A percentile compares a stretch with the other conserved stretches of the same genome.
These are phyloP conservation scores for Cyclotella kingstonii DNA, from an alignment of 108 stramenopile species.

Conservation along the genomic window DNA sequence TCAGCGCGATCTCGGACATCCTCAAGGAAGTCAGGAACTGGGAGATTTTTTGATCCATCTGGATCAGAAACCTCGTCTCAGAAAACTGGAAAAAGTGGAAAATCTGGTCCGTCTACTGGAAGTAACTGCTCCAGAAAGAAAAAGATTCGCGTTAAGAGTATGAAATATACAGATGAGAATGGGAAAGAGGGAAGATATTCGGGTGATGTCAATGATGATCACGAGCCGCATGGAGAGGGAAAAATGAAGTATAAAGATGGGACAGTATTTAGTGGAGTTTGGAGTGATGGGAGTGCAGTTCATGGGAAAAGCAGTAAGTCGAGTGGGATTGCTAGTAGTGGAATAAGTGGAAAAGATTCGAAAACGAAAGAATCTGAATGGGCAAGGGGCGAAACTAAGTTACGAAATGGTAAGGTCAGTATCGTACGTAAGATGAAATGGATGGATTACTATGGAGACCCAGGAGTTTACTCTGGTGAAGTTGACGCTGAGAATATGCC, in stretches of 20 bases:
- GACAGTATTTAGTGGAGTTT: constrained; percentile 28
- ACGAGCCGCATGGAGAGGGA: constrained; percentile 41
- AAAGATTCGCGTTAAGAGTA: constrained; percentile 46
- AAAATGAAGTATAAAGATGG: constrained; percentile 49
- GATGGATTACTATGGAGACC: constrained; percentile 49
- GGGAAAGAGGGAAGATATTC: constrained; percentile 35
- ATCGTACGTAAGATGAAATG: constrained; percentile 46
- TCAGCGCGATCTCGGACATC: constrained; percentile 11
- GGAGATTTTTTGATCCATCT: constrained; percentile 26
- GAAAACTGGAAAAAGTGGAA: no score
- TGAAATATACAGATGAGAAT: constrained; percentile 36
- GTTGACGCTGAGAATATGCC: constrained; percentile 36
- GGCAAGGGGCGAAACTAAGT: constrained; percentile 1
- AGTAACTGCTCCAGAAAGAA: constrained; percentile 13
- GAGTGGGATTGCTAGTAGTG: neutral
- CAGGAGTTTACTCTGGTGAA: constrained; percentile 39
- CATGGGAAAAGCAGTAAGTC: constrained; percentile 30
- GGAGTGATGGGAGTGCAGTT: constrained; percentile 34
- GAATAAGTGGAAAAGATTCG: neutral
- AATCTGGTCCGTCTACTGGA: no score
- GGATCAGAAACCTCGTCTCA: constrained; percentile 18
- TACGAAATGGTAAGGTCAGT: neutral
- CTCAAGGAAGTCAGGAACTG: constrained; percentile 25
- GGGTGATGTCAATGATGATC: constrained; percentile 45
- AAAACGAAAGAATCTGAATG: constrained; percentile 21